Conservation (phyloP, 257 asterid species). For the Nicotiana tabacum region DNA sequence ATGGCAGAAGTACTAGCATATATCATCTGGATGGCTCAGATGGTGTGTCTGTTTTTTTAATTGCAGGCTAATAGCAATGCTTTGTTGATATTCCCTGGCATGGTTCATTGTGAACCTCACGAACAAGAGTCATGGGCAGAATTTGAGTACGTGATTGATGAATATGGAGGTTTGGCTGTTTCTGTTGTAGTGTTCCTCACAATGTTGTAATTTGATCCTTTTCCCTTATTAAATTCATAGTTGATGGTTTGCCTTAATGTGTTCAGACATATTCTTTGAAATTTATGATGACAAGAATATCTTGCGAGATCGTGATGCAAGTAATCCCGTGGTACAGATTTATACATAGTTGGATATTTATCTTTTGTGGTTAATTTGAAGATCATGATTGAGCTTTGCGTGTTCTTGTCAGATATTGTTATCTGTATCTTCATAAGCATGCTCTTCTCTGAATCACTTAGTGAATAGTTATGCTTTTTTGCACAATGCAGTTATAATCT, state of each 20-base stretch:
- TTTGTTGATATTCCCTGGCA: constrained; percentile 53
- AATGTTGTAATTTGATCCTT: constrained; percentile 3
- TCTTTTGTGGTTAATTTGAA: neutral
- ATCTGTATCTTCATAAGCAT: neutral
- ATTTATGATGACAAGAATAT: constrained; percentile 55
- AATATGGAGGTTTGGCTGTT: constrained; percentile 58
- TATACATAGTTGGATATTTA: constrained; percentile 13
- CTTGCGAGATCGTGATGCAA: constrained; percentile 62
- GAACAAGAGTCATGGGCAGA: constrained; percentile 74
- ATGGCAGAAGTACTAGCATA: neutral
- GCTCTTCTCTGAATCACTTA: neutral
- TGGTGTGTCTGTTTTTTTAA: neutral
- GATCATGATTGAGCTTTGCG: neutral
- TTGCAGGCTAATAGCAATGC: constrained; percentile 53
- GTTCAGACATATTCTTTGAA: constrained; percentile 65
- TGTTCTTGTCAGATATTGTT: neutral
- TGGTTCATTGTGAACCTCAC: constrained; percentile 66
- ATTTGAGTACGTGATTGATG: constrained; percentile 58
- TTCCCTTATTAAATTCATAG: neutral
- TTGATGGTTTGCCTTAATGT: constrained; percentile 17
- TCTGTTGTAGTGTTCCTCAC: neutral
- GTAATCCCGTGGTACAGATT: constrained; percentile 70
- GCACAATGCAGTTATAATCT: neutral
- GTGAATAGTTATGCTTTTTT: neutral
- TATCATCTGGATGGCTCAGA: neutral